A percentile compares a stretch with the other conserved stretches of the same genome.
Evolutionary conservation across 176 grass and related monocot genomes (phyloP).

Genomic region (Eragrostis curvula): DNA sequence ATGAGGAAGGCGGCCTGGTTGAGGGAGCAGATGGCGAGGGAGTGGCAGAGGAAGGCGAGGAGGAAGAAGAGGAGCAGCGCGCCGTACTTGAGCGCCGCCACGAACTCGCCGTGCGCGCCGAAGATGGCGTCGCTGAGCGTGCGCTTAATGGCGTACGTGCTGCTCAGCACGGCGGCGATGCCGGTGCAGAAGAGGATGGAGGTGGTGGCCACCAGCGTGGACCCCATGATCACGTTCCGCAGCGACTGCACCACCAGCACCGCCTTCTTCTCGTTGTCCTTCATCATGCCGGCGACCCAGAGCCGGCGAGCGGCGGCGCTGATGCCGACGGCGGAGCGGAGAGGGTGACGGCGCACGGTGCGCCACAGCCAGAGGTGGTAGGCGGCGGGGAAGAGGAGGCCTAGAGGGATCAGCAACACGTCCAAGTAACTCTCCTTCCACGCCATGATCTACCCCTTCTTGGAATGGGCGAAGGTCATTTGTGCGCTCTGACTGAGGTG

Average conservation of each 20-base stretch:
- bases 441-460: too few relatives aligned
- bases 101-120: slow-evolving; percentile 68
- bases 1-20: slow-evolving; percentile 76
- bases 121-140: slow-evolving; percentile 61
- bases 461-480: too few relatives aligned
- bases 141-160: slow-evolving; percentile 82
- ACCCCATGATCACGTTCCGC: slow-evolving; percentile 82
- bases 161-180: slow-evolving; percentile 76
- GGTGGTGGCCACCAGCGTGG: slow-evolving; percentile 73
- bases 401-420: slow-evolving; percentile 62
- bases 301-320: slow-evolving; percentile 63
- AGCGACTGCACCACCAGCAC: slow-evolving; percentile 79
- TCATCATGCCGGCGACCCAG: slow-evolving; percentile 73
- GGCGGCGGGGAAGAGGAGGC: slow-evolving; percentile 51
- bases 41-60: slow-evolving; percentile 77
- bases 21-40: slow-evolving; percentile 69
- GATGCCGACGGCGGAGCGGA: slow-evolving; percentile 69
- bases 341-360: slow-evolving; percentile 52
- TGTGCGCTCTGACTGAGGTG: too few relatives aligned
- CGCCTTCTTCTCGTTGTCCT: slow-evolving; percentile 77
- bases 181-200: slow-evolving; percentile 72
- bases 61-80: slow-evolving; percentile 64
- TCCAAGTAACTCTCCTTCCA: slow-evolving; percentile 73
- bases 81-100: slow-evolving; percentile 66
- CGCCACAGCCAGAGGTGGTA: slow-evolving; percentile 85